Percentiles rank a stretch among this genome's conserved stretches.
Evolutionary conservation across 768 basidiomycete species (phyloP).

Genomic region (Terana coerulea): DNA sequence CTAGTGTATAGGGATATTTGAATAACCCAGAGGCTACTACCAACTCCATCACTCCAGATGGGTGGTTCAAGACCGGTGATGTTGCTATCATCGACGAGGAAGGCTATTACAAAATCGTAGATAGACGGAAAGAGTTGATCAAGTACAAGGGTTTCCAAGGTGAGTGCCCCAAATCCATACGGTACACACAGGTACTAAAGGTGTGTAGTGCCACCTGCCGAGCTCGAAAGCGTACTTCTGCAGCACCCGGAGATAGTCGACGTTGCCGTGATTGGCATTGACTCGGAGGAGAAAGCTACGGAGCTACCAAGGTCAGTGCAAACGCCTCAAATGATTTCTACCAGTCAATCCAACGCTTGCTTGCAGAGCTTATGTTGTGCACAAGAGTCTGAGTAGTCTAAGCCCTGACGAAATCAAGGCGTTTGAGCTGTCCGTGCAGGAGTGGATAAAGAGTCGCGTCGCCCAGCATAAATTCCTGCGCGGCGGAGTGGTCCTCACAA

Average conservation of each 20-base stretch:
- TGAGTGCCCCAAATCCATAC: constrained; percentile 22
- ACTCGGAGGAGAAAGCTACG: constrained; percentile 63
- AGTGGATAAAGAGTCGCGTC: constrained; percentile 68
- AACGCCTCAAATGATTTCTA: too few relatives aligned
- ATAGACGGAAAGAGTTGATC: constrained; percentile 71
- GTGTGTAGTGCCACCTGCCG: constrained; percentile 75
- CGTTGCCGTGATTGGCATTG: constrained; percentile 78
- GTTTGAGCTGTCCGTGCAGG: constrained; percentile 50
- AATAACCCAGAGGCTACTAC: constrained; percentile 69
- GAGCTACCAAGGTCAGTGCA: constrained; percentile 79
- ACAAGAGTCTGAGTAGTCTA: constrained; percentile 33
- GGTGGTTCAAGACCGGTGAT: constrained; percentile 91
- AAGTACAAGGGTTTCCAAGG: constrained; percentile 86
- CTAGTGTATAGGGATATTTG: constrained; percentile 68
- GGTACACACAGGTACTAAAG: neutral
- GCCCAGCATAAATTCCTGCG: constrained; percentile 75
- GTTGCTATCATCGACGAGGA: constrained; percentile 62
- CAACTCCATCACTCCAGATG: constrained; percentile 61
- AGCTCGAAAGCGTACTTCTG: constrained; percentile 73
- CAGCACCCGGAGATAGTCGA: constrained; percentile 76
- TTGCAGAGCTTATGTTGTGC: constrained; percentile 61
- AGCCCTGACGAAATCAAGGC: constrained; percentile 33
- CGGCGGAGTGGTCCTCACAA: constrained; percentile 64
- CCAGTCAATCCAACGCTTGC: too few relatives aligned
- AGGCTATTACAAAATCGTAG: constrained; percentile 73